Percentiles rank a stretch among this genome's conserved stretches.
Evolutionary conservation across 2,329 filamentous ascomycete species (phyloP).

Genomic region (Emmonsiellopsis sp.): DNA sequence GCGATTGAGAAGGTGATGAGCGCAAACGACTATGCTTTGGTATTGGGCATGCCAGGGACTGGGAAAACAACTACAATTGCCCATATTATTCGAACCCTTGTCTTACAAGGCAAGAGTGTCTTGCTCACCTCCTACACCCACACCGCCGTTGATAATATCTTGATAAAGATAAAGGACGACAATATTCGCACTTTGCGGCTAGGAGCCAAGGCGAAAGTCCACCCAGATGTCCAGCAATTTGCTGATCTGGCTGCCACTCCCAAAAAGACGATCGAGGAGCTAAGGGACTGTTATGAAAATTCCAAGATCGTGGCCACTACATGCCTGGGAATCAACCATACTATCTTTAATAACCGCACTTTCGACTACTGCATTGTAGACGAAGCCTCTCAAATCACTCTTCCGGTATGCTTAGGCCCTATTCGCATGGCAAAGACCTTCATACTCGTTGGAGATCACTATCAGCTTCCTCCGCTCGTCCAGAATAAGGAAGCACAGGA

Average conservation of each 20-base stretch:
- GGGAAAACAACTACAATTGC: slow-evolving; percentile 98
- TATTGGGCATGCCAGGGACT: slow-evolving; percentile 95
- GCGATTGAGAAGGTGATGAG: slow-evolving; percentile 95
- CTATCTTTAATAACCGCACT: slow-evolving; percentile 73
- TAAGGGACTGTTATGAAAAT: slow-evolving; percentile 73
- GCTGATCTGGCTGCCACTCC: slow-evolving; percentile 66
- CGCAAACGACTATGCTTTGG: slow-evolving; percentile 89
- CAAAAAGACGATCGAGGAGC: slow-evolving; percentile 69
- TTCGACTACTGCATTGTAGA: slow-evolving; percentile 99
- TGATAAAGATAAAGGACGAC: slow-evolving; percentile 78
- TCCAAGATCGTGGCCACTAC: slow-evolving; percentile 89
- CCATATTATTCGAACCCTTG: slow-evolving; percentile 86
- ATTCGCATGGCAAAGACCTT: slow-evolving; percentile 90
- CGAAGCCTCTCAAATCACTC: slow-evolving; percentile 92
- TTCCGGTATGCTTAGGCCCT: slow-evolving; percentile 87
- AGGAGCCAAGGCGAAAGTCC: slow-evolving; percentile 74
- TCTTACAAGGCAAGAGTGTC: slow-evolving; percentile 83
- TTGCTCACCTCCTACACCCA: slow-evolving; percentile 93
- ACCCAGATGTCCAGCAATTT: slow-evolving; percentile 79
- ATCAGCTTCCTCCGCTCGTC: slow-evolving; percentile 88
- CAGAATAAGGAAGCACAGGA: slow-evolving; percentile 80
- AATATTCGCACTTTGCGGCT: slow-evolving; percentile 74
- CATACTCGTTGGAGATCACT: slow-evolving; percentile 91
- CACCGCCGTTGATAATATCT: slow-evolving; percentile 94
- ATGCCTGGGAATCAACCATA: slow-evolving; percentile 83